Evolutionary conservation across 257 asterid genomes (phyloP).

Genomic region (Eucommia ulmoides): DNA sequence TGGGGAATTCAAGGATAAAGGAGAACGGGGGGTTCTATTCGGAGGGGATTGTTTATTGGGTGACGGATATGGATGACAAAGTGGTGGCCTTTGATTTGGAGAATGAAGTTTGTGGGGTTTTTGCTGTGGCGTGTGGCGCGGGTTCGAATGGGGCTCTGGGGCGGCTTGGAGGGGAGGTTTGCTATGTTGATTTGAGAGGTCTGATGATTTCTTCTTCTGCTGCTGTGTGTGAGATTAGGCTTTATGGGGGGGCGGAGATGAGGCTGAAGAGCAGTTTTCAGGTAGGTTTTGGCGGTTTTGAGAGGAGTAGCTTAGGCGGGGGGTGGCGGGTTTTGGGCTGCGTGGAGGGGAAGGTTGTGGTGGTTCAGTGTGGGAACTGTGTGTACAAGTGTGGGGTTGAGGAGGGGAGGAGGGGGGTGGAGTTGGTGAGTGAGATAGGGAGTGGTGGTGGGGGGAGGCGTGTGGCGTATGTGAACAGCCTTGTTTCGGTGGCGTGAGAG

Average conservation of each 20-base stretch:
- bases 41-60: conserved; percentile 36
- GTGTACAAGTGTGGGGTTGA: conserved; percentile 12
- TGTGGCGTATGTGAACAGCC: conserved; percentile 37
- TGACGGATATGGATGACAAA: conserved; percentile 8
- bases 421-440: background rate
- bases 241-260: conserved; percentile 25
- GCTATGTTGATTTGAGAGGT: no score
- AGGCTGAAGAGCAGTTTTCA: conserved; percentile 10
- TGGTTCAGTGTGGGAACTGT: conserved; percentile 5
- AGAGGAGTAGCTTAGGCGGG: background rate
- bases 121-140: conserved; percentile 11
- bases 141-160: conserved; percentile 20
- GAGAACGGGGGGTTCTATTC: conserved; percentile 19
- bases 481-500: no score
- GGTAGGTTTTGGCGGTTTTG: conserved; percentile 5
- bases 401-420: conserved; percentile 6
- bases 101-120: conserved; percentile 14
- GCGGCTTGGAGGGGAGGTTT: conserved; percentile 23
- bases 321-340: conserved; percentile 21
- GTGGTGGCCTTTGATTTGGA: conserved; percentile 25
- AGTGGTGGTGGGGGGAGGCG: background rate
- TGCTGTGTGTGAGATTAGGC: conserved; percentile 2
- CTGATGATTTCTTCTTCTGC: conserved; percentile 1
- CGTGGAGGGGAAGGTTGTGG: conserved; percentile 19
- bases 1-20: conserved; percentile 4